These are phyloP conservation scores for Aspergillus tubingensis DNA, from an alignment of 2,329 filamentous ascomycete species.

Conservation along the genomic window DNA sequence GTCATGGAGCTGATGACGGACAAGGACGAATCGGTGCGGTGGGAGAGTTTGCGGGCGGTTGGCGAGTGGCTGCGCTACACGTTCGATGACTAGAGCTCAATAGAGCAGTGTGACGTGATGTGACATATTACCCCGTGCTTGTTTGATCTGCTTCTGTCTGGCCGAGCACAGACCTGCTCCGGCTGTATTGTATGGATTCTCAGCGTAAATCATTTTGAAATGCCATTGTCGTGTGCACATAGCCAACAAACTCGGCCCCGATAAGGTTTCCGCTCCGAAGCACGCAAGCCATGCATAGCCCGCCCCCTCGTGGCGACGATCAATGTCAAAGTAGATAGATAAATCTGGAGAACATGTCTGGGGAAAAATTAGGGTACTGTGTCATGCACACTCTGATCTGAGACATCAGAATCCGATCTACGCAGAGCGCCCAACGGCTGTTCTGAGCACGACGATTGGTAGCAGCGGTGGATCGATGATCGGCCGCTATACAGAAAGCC, in stretches of 20 bases:
- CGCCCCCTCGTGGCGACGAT: not conserved
- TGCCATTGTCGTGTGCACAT: constrained; percentile 14
- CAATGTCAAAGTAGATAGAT: not conserved
- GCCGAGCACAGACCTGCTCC: constrained; percentile 1
- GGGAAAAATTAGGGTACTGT: not conserved
- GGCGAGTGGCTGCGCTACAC: constrained; percentile 75
- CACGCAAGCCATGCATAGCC: not conserved
- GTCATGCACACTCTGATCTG: not conserved
- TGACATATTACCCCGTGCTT: constrained; percentile 27
- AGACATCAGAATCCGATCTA: not conserved
- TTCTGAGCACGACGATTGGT: constrained; percentile 13
- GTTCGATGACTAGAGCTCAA: constrained; percentile 51
- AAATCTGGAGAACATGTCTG: not conserved
- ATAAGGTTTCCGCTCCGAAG: not conserved
- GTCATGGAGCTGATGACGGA: constrained; percentile 95
- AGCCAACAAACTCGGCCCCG: not conserved
- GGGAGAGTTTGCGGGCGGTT: constrained; percentile 87
- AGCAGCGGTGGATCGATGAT: constrained; percentile 22
- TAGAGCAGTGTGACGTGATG: constrained; percentile 4
- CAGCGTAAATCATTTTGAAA: constrained; percentile 9
- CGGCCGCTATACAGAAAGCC: constrained; percentile 25
- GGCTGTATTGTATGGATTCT: constrained; percentile 11
- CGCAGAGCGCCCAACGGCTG: constrained; percentile 5
- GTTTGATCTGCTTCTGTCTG: constrained; percentile 7
- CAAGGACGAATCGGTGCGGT: constrained; percentile 81